Percentiles rank a stretch among this genome's conserved stretches.
These are phyloP conservation scores for Delonix regia DNA, from an alignment of 306 rosid genomes.

Conservation along the genomic window DNA sequence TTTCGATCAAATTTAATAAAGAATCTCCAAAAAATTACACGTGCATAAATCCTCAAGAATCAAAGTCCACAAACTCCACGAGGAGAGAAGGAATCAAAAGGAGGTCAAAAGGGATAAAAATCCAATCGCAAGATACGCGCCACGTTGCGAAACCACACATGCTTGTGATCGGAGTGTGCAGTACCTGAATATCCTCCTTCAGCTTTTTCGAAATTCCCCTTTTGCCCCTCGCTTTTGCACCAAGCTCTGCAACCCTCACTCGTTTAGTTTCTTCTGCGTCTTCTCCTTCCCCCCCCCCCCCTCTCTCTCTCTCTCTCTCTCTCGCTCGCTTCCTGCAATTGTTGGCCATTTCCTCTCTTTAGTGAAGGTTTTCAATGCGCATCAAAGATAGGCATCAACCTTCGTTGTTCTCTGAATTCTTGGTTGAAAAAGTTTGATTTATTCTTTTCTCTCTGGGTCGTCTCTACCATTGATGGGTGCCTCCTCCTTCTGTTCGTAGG, in stretches of 20 bases:
- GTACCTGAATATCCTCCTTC: slow-evolving; percentile 41
- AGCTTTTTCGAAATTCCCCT: slow-evolving; percentile 26
- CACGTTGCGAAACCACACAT: slow-evolving; percentile 34
- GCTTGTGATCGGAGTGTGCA: background rate
- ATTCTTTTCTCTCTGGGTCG: background rate
- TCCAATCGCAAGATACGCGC: background rate
- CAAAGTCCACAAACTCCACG: background rate
- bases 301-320: background rate
- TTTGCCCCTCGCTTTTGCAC: slow-evolving; percentile 32
- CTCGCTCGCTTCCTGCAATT: background rate
- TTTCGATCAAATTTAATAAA: too few relatives aligned
- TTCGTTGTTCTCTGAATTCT: background rate
- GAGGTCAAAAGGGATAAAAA: slow-evolving; percentile 24
- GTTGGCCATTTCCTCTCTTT: background rate
- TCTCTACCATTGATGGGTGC: slow-evolving; percentile 37
- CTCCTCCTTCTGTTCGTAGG: background rate
- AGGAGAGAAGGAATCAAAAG: background rate
- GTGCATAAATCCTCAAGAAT: too few relatives aligned
- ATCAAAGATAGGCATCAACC: background rate
- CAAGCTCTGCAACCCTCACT: slow-evolving; percentile 2
- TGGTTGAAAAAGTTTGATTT: background rate
- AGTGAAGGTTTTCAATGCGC: background rate
- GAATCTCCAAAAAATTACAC: too few relatives aligned
- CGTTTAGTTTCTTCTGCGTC: background rate
- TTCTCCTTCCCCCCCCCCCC: background rate